phyloP scores from a whole-genome alignment of 805 yeast genomes.

The Vanderwaltozyma tropicalis region DNA sequence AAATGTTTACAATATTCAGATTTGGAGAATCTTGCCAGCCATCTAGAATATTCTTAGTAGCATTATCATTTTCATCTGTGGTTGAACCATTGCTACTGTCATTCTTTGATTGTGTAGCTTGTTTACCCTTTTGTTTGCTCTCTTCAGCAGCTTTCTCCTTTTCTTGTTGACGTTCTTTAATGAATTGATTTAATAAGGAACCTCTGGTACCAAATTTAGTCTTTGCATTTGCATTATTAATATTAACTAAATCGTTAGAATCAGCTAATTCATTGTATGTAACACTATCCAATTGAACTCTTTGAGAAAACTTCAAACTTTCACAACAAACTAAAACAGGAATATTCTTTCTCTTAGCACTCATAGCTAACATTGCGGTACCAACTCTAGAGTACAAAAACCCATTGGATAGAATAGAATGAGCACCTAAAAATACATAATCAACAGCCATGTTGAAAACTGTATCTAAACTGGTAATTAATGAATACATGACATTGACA shows the following conservation, averaged over 20 bases:
- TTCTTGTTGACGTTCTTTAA: slow-evolving; percentile 31
- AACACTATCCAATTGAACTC: slow-evolving; percentile 93
- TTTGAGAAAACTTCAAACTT: slow-evolving; percentile 84
- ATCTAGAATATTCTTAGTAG: slow-evolving; percentile 36
- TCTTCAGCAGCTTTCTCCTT: slow-evolving; percentile 19
- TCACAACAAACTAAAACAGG: slow-evolving; percentile 96
- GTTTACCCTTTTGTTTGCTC: slow-evolving; percentile 20
- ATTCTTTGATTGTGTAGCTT: slow-evolving; percentile 13
- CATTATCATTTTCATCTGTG: slow-evolving; percentile 16
- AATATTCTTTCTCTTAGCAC: slow-evolving; percentile 75
- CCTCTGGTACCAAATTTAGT: slow-evolving; percentile 40
- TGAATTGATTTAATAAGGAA: slow-evolving; percentile 54
- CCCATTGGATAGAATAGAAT: slow-evolving; percentile 93
- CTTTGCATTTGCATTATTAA: slow-evolving; percentile 42
- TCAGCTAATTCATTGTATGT: slow-evolving; percentile 87
- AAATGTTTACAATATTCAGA: slow-evolving; percentile 67
- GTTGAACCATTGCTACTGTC: slow-evolving; percentile 6
- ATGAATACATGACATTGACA: slow-evolving; percentile 61
- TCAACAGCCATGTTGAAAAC: slow-evolving; percentile 73
- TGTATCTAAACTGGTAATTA: slow-evolving; percentile 70
- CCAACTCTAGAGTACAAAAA: slow-evolving; percentile 89
- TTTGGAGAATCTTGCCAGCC: slow-evolving; percentile 56
- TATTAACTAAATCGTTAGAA: slow-evolving; percentile 53
- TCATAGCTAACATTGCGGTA: slow-evolving; percentile 86
- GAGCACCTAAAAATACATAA: slow-evolving; percentile 89